Evolutionary conservation across 2,329 filamentous ascomycete species (phyloP), one percentile per base, ranked within the genome.

Genomic region (Ilyonectria mors-panacis): DNA sequence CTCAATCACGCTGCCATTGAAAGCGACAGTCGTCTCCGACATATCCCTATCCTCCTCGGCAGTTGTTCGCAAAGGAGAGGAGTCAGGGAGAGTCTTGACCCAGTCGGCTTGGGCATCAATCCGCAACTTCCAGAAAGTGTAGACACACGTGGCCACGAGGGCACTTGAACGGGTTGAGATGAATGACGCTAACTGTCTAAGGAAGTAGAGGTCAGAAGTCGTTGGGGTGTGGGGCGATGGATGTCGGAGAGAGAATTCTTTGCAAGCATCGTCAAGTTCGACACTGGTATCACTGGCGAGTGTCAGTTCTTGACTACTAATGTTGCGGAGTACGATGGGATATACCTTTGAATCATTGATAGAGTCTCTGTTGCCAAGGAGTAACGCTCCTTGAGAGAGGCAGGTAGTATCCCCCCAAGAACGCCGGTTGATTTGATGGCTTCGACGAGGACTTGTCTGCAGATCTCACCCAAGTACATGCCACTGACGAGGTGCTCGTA

Each of bases 1-100:
- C 80, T 95, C 92, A 58, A 95, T 90, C 56, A 95, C 92, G 30
- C 91, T 92, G 50, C 93, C 93, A 76, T 94, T 94, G 80, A 92
- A 95, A 4, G 92, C 92, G n/a, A 95, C 88, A 2, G 88, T 85
- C 3, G 88, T 90, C 63, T 82, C 81, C 37, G 77, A 76, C 8
- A 86, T 76, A 48, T 82, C 78, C 2, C 81, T 82, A 69, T 89
- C 89, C 17, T 81, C 81, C 71, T 90, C 88, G 0, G 87, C 82
- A 39, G 86, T 85, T 10, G 76, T 69, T 58, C 84, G 83, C 37
- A 78, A 68, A 5, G 76, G 63, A 13, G 82, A 81, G 19, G 71
- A 75, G 10, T 77, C 62, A 13, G 78, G 68, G 4, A 81, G 74
- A 2, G 73, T 73, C 17, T 74, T 65, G 28, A 75, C 70, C 66